These are phyloP conservation scores for Eucalyptus camaldulensis DNA, from an alignment of 345 rosid species.

Conservation along the genomic window DNA sequence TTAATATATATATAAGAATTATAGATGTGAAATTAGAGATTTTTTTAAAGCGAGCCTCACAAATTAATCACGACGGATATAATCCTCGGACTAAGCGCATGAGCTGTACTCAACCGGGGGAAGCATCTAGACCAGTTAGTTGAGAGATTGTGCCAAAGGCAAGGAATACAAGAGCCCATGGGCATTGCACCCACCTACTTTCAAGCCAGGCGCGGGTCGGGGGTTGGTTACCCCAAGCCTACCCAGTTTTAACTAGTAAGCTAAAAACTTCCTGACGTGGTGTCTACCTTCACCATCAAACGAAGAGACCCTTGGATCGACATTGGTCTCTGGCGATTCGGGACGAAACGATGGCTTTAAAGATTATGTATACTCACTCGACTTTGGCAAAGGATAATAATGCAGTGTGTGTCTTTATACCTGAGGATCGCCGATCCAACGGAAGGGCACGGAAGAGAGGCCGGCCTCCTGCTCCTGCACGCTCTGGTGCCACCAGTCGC, in stretches of 20 bases:
- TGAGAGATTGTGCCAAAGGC: no score
- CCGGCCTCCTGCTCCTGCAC: conserved; percentile 58
- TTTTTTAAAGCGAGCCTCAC: neutral
- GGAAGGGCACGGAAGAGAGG: conserved; percentile 55
- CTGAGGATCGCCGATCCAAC: conserved; percentile 83
- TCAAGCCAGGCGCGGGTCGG: no score
- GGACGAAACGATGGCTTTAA: neutral
- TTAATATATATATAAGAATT: neutral
- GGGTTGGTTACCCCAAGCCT: no score
- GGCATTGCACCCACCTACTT: no score
- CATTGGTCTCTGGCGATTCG: no score
- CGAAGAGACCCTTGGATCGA: no score
- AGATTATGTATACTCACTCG: neutral
- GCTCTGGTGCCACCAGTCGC: conserved; percentile 79
- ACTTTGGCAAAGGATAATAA: neutral
- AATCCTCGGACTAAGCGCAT: neutral
- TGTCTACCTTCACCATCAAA: no score
- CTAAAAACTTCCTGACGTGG: no score
- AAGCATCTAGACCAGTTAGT: no score
- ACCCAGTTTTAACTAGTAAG: no score
- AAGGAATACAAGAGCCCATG: no score
- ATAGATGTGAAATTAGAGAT: neutral
- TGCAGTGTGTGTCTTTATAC: conserved; percentile 1
- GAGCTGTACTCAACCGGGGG: neutral
- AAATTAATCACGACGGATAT: neutral